phyloP scores from a whole-genome alignment of 2,329 filamentous ascomycete species.

The Penicillium sp. region DNA sequence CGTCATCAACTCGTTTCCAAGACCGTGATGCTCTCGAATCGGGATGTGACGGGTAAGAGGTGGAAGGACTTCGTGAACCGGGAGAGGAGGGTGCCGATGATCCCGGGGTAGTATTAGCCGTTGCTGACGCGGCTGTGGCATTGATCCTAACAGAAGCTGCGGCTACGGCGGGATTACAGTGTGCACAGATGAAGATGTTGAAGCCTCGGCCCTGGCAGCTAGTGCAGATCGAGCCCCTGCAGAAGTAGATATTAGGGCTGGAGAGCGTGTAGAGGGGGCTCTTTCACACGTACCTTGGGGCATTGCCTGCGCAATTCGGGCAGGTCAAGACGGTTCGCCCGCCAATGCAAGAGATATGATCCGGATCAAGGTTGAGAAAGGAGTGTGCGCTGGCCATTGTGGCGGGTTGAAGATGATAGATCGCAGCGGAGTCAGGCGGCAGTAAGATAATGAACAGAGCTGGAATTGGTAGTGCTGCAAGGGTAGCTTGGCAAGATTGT shows the following conservation, averaged over 20 bases:
- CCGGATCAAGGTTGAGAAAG: conserved; percentile 29
- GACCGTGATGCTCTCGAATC: conserved; percentile 7
- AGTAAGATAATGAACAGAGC: conserved; percentile 1
- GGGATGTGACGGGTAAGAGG: conserved; percentile 24
- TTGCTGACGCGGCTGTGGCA: conserved; percentile 9
- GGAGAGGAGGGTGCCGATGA: conserved; percentile 24
- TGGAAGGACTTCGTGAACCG: conserved; percentile 29
- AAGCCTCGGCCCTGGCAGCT: conserved; percentile 33
- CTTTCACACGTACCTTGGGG: conserved; percentile 31
- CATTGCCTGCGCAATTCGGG: conserved; percentile 38
- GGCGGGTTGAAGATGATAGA: not conserved
- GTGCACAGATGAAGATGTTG: conserved; percentile 31
- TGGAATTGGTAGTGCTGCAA: conserved; percentile 1
- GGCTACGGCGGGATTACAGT: conserved; percentile 31
- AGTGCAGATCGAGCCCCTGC: conserved; percentile 27
- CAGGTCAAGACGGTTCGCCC: conserved; percentile 36
- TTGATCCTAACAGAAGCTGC: conserved; percentile 6
- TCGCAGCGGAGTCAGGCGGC: not conserved
- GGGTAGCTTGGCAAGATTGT: not conserved
- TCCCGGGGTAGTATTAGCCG: conserved; percentile 18
- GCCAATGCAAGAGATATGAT: conserved; percentile 35
- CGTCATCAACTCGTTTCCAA: conserved; percentile 16
- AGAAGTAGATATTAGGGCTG: not conserved
- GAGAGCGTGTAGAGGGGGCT: not conserved
- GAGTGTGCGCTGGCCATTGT: conserved; percentile 21